Conservation (phyloP, 2,329 filamentous ascomycete species). For the Arthrobotrys conoides region DNA sequence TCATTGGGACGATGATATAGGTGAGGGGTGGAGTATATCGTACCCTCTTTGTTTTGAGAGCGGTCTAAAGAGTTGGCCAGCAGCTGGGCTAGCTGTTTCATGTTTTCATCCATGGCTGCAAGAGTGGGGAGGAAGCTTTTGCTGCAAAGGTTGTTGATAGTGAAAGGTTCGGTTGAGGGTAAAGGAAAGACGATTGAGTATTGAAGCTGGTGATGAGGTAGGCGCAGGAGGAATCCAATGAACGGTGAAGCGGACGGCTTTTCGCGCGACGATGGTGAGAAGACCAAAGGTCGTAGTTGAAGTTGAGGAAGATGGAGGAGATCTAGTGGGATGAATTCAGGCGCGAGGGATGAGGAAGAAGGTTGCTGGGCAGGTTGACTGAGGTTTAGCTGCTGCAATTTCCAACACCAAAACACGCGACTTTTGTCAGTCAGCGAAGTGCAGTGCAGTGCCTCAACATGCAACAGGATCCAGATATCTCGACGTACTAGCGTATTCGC, state of each 20-base stretch:
- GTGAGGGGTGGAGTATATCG: constrained; percentile 63
- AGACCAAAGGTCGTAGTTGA: constrained; percentile 9
- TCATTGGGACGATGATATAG: constrained; percentile 32
- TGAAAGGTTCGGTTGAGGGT: background rate
- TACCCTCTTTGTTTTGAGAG: constrained; percentile 89
- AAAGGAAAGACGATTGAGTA: constrained; percentile 8
- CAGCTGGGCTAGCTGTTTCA: constrained; percentile 80
- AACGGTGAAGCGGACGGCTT: constrained; percentile 11
- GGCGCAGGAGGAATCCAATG: constrained; percentile 18
- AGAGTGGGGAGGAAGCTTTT: constrained; percentile 32
- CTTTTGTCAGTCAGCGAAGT: background rate
- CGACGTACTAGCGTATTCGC: background rate
- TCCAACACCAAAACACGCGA: constrained; percentile 58
- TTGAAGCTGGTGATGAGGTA: background rate
- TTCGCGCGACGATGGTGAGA: constrained; percentile 39
- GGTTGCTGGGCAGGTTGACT: background rate
- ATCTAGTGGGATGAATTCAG: constrained; percentile 9
- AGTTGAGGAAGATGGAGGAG: constrained; percentile 4
- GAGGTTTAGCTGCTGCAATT: constrained; percentile 31
- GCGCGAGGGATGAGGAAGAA: constrained; percentile 33
- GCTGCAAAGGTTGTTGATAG: background rate
- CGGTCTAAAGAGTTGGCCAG: constrained; percentile 93
- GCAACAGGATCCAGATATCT: constrained; percentile 29
- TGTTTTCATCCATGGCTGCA: constrained; percentile 73
- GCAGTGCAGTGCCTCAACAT: background rate